Evolutionary conservation across 169 alveolate species (phyloP).

Genomic region (Plasmodium vivax): DNA sequence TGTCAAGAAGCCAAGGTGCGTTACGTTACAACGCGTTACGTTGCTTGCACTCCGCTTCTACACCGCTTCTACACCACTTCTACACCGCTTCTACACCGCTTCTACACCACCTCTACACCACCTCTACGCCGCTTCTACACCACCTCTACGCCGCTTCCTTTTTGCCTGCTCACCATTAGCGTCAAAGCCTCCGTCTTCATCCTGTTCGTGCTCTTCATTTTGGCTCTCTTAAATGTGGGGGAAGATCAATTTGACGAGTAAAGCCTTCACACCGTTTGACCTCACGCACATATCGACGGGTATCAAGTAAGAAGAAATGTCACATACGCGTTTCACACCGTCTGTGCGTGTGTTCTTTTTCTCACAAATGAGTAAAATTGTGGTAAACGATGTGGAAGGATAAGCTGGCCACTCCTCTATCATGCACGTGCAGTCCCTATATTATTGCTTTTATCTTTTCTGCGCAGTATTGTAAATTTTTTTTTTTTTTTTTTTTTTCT

Average conservation of each 20-base stretch:
- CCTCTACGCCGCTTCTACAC: too few relatives aligned
- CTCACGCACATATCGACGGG: neutral
- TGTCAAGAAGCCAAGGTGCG: too few relatives aligned
- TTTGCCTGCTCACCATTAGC: constrained; percentile 30
- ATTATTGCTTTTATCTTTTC: neutral
- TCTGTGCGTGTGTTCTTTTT: neutral
- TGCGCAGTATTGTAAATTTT: neutral
- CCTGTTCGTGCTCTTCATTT: constrained; percentile 9
- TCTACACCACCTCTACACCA: too few relatives aligned
- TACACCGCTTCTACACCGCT: neutral
- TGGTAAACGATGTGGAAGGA: neutral
- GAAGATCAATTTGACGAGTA: neutral
- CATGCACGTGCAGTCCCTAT: neutral
- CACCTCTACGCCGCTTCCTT: neutral
- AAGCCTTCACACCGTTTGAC: neutral
- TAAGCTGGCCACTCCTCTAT: neutral
- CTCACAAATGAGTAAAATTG: neutral
- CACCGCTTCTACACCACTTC: neutral
- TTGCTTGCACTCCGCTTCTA: neutral
- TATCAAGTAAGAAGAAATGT: neutral
- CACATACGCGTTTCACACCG: neutral
- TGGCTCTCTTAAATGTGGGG: neutral
- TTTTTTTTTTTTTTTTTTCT: neutral
- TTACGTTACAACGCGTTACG: neutral
- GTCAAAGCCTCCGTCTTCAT: constrained; percentile 41